phyloP scores from a whole-genome alignment of 2,329 filamentous ascomycete genomes.

The Rutstroemia sydowiana region DNA sequence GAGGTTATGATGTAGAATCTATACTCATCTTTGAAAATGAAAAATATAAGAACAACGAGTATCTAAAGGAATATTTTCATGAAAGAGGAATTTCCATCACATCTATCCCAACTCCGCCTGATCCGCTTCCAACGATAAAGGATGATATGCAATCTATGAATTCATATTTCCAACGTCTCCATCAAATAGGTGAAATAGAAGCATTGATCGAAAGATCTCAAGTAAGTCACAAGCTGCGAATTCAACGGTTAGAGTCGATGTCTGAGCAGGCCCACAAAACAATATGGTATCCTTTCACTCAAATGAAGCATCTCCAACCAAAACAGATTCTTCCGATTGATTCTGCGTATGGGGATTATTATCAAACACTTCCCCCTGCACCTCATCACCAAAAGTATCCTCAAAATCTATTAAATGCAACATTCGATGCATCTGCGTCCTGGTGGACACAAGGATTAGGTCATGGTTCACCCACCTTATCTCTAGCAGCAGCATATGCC shows the following conservation, averaged over 20 bases:
- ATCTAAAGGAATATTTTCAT: slow-evolving; percentile 60
- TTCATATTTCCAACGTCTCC: slow-evolving; percentile 52
- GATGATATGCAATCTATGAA: slow-evolving; percentile 52
- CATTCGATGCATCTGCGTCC: slow-evolving; percentile 77
- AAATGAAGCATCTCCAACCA: slow-evolving; percentile 58
- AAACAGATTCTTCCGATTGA: slow-evolving; percentile 68
- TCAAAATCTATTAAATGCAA: slow-evolving; percentile 46
- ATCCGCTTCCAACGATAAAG: slow-evolving; percentile 29
- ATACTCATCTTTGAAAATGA: slow-evolving; percentile 62
- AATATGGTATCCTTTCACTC: slow-evolving; percentile 86
- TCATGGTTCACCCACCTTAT: slow-evolving; percentile 65
- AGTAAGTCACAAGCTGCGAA: slow-evolving; percentile 45
- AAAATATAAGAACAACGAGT: slow-evolving; percentile 60
- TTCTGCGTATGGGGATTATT: slow-evolving; percentile 72
- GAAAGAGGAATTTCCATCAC: slow-evolving; percentile 50
- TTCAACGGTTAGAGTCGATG: slow-evolving; percentile 55
- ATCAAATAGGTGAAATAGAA: slow-evolving; percentile 33
- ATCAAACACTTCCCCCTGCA: slow-evolving; percentile 46
- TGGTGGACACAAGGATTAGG: slow-evolving; percentile 91
- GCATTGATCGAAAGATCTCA: slow-evolving; percentile 45
- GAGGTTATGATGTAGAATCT: slow-evolving; percentile 69
- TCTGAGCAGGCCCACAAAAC: slow-evolving; percentile 49
- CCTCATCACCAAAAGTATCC: not conserved
- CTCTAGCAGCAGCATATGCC: slow-evolving; percentile 71
- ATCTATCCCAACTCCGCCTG: slow-evolving; percentile 52